These are phyloP conservation scores for Colletotrichum tropicicola DNA, from an alignment of 2,329 filamentous ascomycete species.

Conservation along the genomic window DNA sequence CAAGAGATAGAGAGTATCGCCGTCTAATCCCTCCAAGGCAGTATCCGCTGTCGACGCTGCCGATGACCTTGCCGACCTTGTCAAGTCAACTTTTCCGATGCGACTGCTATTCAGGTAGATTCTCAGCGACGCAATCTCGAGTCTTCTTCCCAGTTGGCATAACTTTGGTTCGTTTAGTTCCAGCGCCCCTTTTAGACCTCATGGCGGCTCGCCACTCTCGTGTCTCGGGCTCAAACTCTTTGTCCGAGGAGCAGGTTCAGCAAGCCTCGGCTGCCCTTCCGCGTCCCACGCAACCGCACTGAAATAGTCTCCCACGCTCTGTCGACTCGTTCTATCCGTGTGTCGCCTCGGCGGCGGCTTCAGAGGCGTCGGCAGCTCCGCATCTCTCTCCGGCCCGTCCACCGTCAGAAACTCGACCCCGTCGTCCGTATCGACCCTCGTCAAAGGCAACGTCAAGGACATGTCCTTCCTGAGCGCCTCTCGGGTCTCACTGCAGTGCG, in stretches of 20 bases:
- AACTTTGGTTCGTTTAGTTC: too few relatives aligned
- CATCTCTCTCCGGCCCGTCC: not conserved
- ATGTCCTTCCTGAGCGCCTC: not conserved
- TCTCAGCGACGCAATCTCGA: not conserved
- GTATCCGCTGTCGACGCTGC: too few relatives aligned
- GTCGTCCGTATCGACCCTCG: constrained; percentile 17
- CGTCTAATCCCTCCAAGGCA: too few relatives aligned
- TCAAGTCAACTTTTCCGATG: too few relatives aligned
- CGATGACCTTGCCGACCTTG: too few relatives aligned
- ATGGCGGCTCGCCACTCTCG: not conserved
- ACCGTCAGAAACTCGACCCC: constrained; percentile 8
- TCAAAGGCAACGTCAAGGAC: not conserved
- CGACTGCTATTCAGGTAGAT: too few relatives aligned
- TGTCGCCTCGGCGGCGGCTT: constrained; percentile 12
- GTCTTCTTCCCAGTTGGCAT: too few relatives aligned
- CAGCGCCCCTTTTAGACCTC: not conserved
- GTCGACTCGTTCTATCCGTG: not conserved
- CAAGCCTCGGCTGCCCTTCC: not conserved
- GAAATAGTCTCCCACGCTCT: not conserved
- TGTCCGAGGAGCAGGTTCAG: not conserved
- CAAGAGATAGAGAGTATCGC: too few relatives aligned
- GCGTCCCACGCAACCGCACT: not conserved
- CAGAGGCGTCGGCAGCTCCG: constrained; percentile 10
- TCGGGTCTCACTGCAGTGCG: not conserved
- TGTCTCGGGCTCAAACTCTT: not conserved